phyloP scores from a whole-genome alignment of 179 eudicot species.

The Gypsophila paniculata region DNA sequence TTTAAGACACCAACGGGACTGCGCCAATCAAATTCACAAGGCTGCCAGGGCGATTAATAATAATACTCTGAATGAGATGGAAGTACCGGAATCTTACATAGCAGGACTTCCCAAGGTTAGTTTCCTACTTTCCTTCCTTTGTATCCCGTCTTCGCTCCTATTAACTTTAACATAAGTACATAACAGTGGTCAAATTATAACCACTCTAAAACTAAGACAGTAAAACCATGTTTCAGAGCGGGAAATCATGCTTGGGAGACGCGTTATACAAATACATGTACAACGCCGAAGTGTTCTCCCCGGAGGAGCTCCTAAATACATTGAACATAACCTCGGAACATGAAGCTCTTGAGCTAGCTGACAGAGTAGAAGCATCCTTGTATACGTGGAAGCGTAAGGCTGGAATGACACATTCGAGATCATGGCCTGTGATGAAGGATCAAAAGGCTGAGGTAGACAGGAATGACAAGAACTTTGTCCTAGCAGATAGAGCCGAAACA shows the following conservation, averaged over 20 bases:
- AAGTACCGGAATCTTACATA: conserved; percentile 72
- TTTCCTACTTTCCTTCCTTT: not conserved
- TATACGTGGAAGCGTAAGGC: conserved; percentile 81
- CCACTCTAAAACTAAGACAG: not conserved
- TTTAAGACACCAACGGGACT: conserved; percentile 60
- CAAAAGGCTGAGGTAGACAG: conserved; percentile 50
- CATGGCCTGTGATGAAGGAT: conserved; percentile 79
- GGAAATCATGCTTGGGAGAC: conserved; percentile 67
- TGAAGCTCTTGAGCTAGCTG: conserved; percentile 92
- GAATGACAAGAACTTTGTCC: conserved; percentile 59
- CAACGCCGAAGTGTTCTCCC: conserved; percentile 57
- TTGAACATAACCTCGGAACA: conserved; percentile 71
- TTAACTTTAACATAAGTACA: not conserved
- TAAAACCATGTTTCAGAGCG: conserved; percentile 43
- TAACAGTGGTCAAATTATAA: not conserved
- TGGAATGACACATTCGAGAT: conserved; percentile 45
- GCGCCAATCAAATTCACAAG: conserved; percentile 75
- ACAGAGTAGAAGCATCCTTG: conserved; percentile 77
- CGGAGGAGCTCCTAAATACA: conserved; percentile 63
- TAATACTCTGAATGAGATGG: conserved; percentile 73
- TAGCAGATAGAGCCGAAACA: conserved; percentile 73
- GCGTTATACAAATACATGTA: conserved; percentile 58
- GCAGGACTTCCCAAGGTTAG: conserved; percentile 81
- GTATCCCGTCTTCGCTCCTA: not conserved
- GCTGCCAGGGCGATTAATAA: conserved; percentile 90